phyloP scores from a whole-genome alignment of 2,329 filamentous ascomycete species.

The Monilinia fructigena region DNA sequence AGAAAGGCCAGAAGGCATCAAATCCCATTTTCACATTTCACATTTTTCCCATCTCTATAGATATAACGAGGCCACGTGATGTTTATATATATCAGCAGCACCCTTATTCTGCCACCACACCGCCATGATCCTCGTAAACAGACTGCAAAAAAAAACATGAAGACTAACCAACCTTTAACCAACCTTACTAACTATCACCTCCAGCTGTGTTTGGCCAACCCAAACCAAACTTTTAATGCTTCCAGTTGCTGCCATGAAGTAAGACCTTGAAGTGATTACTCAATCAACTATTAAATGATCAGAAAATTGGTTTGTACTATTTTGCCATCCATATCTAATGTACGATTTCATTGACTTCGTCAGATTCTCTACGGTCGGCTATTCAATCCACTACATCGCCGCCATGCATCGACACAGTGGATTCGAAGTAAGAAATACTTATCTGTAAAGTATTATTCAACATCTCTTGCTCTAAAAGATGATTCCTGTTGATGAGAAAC shows the following conservation, averaged over 20 bases:
- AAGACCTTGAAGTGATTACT: too few species aligned
- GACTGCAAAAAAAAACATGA: background rate
- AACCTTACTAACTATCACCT: background rate
- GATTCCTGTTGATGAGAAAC: background rate
- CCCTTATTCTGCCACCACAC: background rate
- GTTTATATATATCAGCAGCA: too few species aligned
- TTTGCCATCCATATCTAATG: background rate
- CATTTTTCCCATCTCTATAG: too few species aligned
- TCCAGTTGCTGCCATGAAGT: too few species aligned
- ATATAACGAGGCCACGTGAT: too few species aligned
- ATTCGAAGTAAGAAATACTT: background rate
- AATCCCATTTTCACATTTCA: too few species aligned
- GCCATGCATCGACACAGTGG: constrained; percentile 3
- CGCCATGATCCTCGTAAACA: background rate
- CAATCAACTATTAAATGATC: too few species aligned
- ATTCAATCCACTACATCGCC: constrained; percentile 4
- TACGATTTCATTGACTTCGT: constrained; percentile 5
- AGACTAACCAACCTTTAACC: background rate
- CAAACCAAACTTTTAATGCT: background rate
- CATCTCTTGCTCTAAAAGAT: background rate
- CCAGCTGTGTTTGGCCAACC: background rate
- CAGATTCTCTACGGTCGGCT: background rate
- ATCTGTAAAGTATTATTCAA: background rate
- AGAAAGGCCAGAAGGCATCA: too few species aligned
- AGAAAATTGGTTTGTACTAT: background rate